Percentiles rank a stretch among this genome's conserved stretches.
Conservation (phyloP, 306 rosid genomes). For the Clitoria ternatea region DNA sequence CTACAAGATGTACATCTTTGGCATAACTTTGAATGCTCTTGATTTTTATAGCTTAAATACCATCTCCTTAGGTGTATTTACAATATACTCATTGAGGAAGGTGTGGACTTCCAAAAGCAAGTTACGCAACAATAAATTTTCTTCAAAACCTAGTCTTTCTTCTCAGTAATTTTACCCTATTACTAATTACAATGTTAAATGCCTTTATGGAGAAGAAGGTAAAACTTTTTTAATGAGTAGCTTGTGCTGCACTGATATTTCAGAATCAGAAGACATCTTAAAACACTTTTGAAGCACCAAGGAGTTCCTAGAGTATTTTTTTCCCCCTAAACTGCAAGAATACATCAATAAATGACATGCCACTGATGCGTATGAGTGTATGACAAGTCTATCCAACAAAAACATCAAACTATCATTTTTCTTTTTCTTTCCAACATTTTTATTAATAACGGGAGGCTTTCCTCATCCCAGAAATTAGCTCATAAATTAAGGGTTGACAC, state of each 20-base stretch:
- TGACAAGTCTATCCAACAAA: not conserved
- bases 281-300: not conserved
- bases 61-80: not conserved
- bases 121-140: not conserved
- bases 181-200: not conserved
- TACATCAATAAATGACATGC: not conserved
- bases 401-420: not conserved
- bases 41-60: not conserved
- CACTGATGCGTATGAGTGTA: not conserved
- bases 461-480: too few relatives aligned
- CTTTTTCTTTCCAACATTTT: not conserved
- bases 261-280: not conserved
- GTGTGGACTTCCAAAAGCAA: not conserved
- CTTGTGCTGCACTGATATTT: not conserved
- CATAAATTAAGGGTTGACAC: too few relatives aligned
- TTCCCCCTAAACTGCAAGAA: not conserved
- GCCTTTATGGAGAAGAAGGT: not conserved
- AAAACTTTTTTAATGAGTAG: not conserved
- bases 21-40: slow-evolving; percentile 9
- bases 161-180: not conserved
- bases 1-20: not conserved
- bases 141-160: not conserved
- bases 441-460: too few relatives aligned
- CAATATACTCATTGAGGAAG: not conserved
- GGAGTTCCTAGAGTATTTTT: not conserved